Conservation (phyloP, 768 basidiomycete species). For the Gymnopilus dilepis region DNA sequence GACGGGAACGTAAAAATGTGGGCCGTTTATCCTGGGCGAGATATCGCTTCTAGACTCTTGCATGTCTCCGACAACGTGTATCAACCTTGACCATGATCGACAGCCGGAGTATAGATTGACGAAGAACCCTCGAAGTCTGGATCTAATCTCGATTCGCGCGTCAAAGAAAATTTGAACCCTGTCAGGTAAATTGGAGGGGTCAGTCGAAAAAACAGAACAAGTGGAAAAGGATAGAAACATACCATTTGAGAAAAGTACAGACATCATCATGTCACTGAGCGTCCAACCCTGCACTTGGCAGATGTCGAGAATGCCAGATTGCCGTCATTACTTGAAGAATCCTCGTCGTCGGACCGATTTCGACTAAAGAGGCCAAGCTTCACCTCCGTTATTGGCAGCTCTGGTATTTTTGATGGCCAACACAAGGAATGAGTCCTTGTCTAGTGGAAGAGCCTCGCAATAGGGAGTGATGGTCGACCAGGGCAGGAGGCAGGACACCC, state of each 20-base stretch:
- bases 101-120: background rate
- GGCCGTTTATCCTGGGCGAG: background rate
- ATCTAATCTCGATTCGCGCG: background rate
- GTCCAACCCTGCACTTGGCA: background rate
- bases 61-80: background rate
- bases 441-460: no score
- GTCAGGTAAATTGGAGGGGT: background rate
- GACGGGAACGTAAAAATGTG: constrained; percentile 12
- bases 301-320: background rate
- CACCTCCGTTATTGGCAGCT: no score
- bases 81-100: constrained; percentile 7
- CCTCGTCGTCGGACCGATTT: background rate
- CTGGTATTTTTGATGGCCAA: no score
- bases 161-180: background rate
- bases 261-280: background rate
- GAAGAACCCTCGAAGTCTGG: background rate
- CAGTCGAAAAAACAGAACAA: background rate
- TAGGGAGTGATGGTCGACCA: background rate
- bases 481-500: background rate
- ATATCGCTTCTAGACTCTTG: background rate
- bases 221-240: background rate
- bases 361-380: background rate
- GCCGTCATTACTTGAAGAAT: background rate
- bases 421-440: no score
- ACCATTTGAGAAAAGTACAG: background rate